phyloP scores from a whole-genome alignment of 192 early-diverging fungal species.

The Rhizophagus sp. region DNA sequence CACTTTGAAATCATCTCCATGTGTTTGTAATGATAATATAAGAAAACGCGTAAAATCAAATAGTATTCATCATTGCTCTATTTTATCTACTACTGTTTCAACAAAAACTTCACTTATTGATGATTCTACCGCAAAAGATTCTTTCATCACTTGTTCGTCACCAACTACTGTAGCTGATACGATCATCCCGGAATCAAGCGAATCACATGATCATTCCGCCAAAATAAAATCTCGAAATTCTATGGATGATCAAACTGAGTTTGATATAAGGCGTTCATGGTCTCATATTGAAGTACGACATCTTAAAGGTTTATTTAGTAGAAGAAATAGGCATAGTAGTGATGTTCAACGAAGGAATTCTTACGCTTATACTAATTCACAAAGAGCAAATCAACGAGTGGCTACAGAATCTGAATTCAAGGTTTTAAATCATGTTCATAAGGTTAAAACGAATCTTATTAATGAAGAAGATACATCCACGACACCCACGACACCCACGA shows the following conservation, averaged over 20 bases:
- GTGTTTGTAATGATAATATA: neutral
- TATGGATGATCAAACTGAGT: neutral
- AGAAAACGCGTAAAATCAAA: neutral
- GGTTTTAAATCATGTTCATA: neutral
- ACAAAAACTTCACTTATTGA: neutral
- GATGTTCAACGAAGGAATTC: conserved; percentile 13
- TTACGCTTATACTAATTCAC: conserved; percentile 3
- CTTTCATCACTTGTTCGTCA: neutral
- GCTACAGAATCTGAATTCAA: conserved; percentile 6
- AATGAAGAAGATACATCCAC: neutral
- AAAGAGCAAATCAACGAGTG: neutral
- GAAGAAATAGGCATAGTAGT: neutral
- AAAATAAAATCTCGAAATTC: neutral
- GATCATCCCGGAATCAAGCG: neutral
- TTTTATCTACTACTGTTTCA: neutral
- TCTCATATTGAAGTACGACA: conserved; percentile 28
- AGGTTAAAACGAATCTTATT: neutral
- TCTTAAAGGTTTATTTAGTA: neutral
- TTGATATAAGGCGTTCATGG: conserved; percentile 22
- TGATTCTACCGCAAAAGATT: neutral
- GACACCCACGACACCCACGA: too few species aligned
- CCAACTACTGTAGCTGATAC: neutral
- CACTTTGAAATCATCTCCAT: neutral
- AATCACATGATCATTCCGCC: neutral
- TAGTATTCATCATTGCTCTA: neutral